A percentile compares a stretch with the other conserved stretches of the same genome.
Conservation (phyloP, 345 rosid genomes). For the Jatropha curcas region DNA sequence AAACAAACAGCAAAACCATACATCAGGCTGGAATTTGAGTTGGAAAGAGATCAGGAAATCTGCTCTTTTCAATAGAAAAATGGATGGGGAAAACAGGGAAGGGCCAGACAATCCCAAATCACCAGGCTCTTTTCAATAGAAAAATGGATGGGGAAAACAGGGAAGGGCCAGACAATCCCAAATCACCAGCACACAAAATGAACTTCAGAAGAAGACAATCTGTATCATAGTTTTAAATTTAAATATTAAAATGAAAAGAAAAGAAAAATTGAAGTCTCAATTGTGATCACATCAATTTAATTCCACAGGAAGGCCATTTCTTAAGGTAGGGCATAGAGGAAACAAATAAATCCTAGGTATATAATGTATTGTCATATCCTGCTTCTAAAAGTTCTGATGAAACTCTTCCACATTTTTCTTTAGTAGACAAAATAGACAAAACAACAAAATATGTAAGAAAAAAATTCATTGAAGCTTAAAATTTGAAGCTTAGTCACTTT, state of each 20-base stretch:
- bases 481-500: neutral
- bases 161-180: slow-evolving; percentile 31
- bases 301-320: slow-evolving; percentile 7
- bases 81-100: slow-evolving; percentile 38
- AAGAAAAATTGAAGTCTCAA: neutral
- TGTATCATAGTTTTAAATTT: slow-evolving; percentile 33
- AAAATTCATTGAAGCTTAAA: neutral
- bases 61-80: slow-evolving; percentile 39
- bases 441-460: neutral
- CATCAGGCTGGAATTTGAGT: slow-evolving; percentile 37
- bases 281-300: neutral
- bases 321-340: neutral
- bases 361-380: neutral
- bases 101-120: slow-evolving; percentile 31
- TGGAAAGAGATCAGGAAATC: slow-evolving; percentile 62
- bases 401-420: neutral
- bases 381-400: neutral
- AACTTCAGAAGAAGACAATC: slow-evolving; percentile 47
- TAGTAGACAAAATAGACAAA: neutral
- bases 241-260: neutral
- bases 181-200: slow-evolving; percentile 20
- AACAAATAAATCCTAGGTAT: neutral
- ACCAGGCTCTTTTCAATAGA: too few species aligned
- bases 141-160: too few species aligned
- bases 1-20: slow-evolving; percentile 45